Evolutionary conservation across 225 moss, liverwort and hornwort species (phyloP), one percentile per base, ranked within the genome.

Genomic region (Asterella californica): DNA sequence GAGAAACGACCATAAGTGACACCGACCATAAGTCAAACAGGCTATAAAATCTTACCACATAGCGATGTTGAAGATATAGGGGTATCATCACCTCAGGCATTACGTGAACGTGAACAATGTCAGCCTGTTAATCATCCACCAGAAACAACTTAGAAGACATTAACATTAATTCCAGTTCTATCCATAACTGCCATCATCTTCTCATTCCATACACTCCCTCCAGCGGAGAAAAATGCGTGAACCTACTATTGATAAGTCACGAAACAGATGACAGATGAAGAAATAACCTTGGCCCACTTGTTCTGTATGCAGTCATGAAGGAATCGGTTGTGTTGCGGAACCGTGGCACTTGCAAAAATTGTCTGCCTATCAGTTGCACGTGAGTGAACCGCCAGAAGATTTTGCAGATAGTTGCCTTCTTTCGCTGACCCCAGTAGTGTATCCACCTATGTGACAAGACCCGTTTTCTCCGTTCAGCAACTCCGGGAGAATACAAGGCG

Each of bases 311-410:
- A 95, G 65, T 99, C 94, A 53, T 84, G 87, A 71, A 99, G 83
- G 70, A 99, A 99, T 24, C 92, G 89, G 22, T 92, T 92, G 75
- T 99, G 97, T 79, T 94, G 94, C 71, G 97, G 97, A 79, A 99
- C 87, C 22, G 97, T 99, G 32, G 97, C 97, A 84, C 97, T 99
- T 34, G 94, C 90, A 75, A 99, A 93, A 21, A 99, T 93, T 42
- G 94, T 99, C 84, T 99, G 97, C 74, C 97, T 90, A 75, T 93
- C 90, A 75, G 88, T 85, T 24, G 90, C 88, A 34, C 83, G 87
- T 10, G 93, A 91, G 68, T 93, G 93, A 30, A 90, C 89, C 69
- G 94, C 86, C 17, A 99, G 81, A 80, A 99, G 77, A 83, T 91
- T 95, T 81, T 93, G 93, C 32, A 99, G 85, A 79, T 82, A 82